These are phyloP conservation scores for Suhomyces bokatorum DNA, from an alignment of 1,139 yeast species.

Conservation along the genomic window DNA sequence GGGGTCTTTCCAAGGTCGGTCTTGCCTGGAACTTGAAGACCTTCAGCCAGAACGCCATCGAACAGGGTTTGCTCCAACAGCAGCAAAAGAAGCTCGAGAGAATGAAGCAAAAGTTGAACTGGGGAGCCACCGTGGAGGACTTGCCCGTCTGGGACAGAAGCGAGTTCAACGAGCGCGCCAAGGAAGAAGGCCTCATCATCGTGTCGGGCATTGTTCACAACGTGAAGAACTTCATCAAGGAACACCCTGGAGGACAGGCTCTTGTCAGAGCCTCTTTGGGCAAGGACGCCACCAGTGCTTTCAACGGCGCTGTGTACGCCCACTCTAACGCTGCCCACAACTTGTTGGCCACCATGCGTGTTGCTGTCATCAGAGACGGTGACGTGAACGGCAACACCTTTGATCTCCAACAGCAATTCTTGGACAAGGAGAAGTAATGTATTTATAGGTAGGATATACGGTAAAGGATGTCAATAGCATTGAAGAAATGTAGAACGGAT, in stretches of 20 bases:
- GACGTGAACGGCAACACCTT: constrained; percentile 55
- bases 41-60: constrained; percentile 92
- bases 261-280: constrained; percentile 84
- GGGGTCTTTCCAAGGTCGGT: constrained; percentile 71
- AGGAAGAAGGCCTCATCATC: constrained; percentile 61
- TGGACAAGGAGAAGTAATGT: constrained; percentile 41
- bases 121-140: constrained; percentile 87
- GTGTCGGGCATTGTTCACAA: constrained; percentile 96
- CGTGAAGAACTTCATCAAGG: constrained; percentile 77
- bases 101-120: constrained; percentile 73
- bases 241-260: constrained; percentile 98
- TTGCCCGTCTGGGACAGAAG: constrained; percentile 91
- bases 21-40: constrained; percentile 88
- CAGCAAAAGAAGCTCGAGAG: constrained; percentile 93
- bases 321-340: constrained; percentile 98
- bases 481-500: neutral
- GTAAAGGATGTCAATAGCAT: neutral
- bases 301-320: constrained; percentile 96
- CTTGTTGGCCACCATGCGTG: constrained; percentile 91
- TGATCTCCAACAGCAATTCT: constrained; percentile 50
- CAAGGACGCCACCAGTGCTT: constrained; percentile 95
- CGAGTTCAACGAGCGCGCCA: constrained; percentile 71
- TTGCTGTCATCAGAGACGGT: constrained; percentile 80
- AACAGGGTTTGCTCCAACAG: constrained; percentile 86
- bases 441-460: constrained; percentile 6